These are phyloP conservation scores for Sarcodon sp. DNA, from an alignment of 768 basidiomycete species.

Conservation along the genomic window DNA sequence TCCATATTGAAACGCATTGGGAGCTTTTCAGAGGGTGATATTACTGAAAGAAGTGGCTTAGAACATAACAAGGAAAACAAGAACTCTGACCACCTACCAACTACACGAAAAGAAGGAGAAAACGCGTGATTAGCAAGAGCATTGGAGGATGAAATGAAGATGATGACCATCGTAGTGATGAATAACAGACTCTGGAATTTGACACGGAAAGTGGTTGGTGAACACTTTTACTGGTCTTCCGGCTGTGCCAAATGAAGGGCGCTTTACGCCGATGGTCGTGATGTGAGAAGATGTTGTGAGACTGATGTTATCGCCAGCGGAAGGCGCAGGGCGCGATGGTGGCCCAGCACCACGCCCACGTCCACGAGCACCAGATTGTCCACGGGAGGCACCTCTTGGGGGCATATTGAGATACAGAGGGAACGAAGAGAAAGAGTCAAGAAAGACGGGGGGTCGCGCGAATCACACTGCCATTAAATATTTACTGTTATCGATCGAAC, in stretches of 20 bases:
- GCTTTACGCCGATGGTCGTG: conserved; percentile 50
- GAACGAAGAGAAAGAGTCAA: neutral
- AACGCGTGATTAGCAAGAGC: neutral
- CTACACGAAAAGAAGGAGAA: conserved; percentile 2
- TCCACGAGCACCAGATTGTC: conserved; percentile 6
- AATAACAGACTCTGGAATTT: conserved; percentile 49
- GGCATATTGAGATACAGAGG: neutral
- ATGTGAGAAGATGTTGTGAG: conserved; percentile 25
- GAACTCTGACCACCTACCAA: conserved; percentile 5
- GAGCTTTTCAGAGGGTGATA: conserved; percentile 54
- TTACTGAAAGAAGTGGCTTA: conserved; percentile 27
- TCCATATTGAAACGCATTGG: conserved; percentile 61
- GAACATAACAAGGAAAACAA: conserved; percentile 6
- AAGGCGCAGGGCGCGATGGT: neutral
- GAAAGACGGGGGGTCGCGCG: neutral
- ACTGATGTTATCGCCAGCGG: conserved; percentile 4
- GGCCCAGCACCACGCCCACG: conserved; percentile 10
- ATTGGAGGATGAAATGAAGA: conserved; percentile 10
- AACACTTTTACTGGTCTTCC: conserved; percentile 30
- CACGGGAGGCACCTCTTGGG: conserved; percentile 8
- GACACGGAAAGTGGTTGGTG: conserved; percentile 54
- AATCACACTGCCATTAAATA: too few relatives aligned
- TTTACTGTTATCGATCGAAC: neutral
- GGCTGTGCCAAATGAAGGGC: conserved; percentile 47
- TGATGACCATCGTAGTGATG: conserved; percentile 65